Conservation (phyloP, 2,329 filamentous ascomycete genomes). For the Cordyceps militaris region DNA sequence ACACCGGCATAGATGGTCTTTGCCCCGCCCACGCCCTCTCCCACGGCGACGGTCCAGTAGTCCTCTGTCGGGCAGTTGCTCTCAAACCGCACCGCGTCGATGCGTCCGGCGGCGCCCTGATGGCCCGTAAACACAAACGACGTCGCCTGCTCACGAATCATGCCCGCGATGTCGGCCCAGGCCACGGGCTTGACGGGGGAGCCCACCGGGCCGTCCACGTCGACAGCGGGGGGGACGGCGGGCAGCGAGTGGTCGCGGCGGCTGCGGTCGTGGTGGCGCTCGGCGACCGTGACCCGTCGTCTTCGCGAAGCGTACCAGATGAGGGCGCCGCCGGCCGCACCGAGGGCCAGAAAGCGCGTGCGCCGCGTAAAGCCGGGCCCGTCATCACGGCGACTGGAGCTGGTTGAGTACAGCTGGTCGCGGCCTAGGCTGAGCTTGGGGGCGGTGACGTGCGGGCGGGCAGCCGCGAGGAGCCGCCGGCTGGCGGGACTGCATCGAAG, state of each 20-base stretch:
- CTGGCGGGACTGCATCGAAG: not conserved
- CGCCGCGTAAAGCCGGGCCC: constrained; percentile 3
- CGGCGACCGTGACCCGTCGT: not conserved
- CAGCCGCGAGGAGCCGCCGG: not conserved
- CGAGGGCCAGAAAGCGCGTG: not conserved
- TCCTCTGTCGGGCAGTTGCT: constrained; percentile 32
- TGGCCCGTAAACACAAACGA: constrained; percentile 24
- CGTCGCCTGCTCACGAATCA: constrained; percentile 24
- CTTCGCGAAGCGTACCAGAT: constrained; percentile 7
- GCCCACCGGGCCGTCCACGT: constrained; percentile 16
- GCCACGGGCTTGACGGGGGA: constrained; percentile 23
- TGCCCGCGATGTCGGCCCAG: constrained; percentile 24
- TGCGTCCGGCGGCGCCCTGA: constrained; percentile 21
- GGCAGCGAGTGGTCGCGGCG: constrained; percentile 7
- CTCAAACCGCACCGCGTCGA: constrained; percentile 28
- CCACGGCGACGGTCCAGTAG: constrained; percentile 27
- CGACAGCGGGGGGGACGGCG: not conserved
- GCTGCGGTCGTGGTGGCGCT: not conserved
- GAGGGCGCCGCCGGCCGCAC: not conserved
- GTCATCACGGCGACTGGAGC: not conserved
- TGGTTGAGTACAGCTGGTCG: constrained; percentile 1
- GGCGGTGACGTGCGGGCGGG: not conserved
- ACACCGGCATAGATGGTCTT: constrained; percentile 31
- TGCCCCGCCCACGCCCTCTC: constrained; percentile 22
- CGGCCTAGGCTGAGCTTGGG: not conserved